These are phyloP conservation scores for Lichtheimia hyalospora DNA, from an alignment of 371 early-diverging fungal genomes.

Conservation along the genomic window DNA sequence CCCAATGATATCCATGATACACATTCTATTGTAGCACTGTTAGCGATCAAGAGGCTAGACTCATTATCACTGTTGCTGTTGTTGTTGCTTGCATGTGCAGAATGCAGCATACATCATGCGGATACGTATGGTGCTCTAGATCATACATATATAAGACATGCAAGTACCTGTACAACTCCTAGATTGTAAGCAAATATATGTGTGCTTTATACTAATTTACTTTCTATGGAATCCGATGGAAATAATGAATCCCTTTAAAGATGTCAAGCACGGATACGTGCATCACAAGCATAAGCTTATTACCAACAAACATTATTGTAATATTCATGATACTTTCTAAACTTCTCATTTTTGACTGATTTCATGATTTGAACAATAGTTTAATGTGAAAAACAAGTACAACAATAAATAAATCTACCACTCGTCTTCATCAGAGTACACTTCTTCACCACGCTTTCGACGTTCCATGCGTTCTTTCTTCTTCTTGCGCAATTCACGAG, in stretches of 20 bases:
- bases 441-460: slow-evolving; percentile 59
- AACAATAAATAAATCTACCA: slow-evolving; percentile 19
- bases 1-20: too few species aligned
- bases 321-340: too few species aligned
- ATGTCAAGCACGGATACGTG: neutral
- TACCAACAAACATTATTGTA: too few species aligned
- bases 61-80: too few species aligned
- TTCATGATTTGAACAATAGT: too few species aligned
- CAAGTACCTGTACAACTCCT: neutral
- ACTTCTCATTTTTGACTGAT: too few species aligned
- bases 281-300: too few species aligned
- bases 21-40: too few species aligned
- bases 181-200: slow-evolving; percentile 1
- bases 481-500: slow-evolving; percentile 54
- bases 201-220: neutral
- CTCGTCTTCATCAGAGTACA: slow-evolving; percentile 50
- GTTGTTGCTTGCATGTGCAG: too few species aligned
- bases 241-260: neutral
- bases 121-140: too few species aligned
- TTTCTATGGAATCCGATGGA: neutral
- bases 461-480: slow-evolving; percentile 59
- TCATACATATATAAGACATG: neutral
- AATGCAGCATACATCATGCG: too few species aligned
- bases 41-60: too few species aligned
- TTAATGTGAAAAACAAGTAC: neutral